Percentiles rank a stretch among this genome's conserved stretches.
phyloP scores from a whole-genome alignment of 768 basidiomycete species.

The Russula abietina region DNA sequence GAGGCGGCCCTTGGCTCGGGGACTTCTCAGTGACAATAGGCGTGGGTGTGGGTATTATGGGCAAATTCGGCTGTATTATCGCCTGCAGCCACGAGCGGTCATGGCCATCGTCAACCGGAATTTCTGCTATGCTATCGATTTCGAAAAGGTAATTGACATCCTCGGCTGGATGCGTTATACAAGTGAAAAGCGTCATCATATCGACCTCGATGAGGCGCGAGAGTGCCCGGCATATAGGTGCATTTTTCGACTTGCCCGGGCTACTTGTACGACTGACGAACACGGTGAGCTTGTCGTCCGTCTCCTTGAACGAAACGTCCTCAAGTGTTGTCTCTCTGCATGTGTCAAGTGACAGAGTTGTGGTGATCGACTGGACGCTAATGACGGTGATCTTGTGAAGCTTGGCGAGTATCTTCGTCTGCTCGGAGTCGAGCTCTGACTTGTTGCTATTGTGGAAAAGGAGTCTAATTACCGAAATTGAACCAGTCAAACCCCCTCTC shows the following conservation, averaged over 20 bases:
- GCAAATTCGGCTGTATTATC: constrained; percentile 10
- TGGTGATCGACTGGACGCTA: constrained; percentile 9
- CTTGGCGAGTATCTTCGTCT: constrained; percentile 7
- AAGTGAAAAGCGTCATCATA: constrained; percentile 2
- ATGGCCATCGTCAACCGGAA: constrained; percentile 9
- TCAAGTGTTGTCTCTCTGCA: constrained; percentile 3
- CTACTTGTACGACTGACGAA: constrained; percentile 8
- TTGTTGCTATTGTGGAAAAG: constrained; percentile 3
- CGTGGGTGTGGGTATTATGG: constrained; percentile 6
- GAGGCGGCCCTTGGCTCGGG: not conserved
- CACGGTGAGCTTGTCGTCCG: constrained; percentile 10
- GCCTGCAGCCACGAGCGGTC: constrained; percentile 20
- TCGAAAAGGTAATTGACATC: not conserved
- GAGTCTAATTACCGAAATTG: constrained; percentile 1
- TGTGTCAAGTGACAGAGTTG: constrained; percentile 8
- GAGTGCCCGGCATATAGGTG: constrained; percentile 6
- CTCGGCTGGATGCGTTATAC: not conserved
- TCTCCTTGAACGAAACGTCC: constrained; percentile 5
- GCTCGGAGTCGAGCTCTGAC: constrained; percentile 3
- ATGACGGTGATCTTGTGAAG: constrained; percentile 18
- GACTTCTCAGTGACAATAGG: constrained; percentile 1
- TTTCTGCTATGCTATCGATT: not conserved
- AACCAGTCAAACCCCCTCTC: not conserved
- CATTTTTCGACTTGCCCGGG: constrained; percentile 1
- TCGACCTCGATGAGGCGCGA: constrained; percentile 8